A percentile compares a stretch with the other conserved stretches of the same genome.
These are phyloP conservation scores for Suillus ampliporus DNA, from an alignment of 768 basidiomycete genomes.

Conservation along the genomic window DNA sequence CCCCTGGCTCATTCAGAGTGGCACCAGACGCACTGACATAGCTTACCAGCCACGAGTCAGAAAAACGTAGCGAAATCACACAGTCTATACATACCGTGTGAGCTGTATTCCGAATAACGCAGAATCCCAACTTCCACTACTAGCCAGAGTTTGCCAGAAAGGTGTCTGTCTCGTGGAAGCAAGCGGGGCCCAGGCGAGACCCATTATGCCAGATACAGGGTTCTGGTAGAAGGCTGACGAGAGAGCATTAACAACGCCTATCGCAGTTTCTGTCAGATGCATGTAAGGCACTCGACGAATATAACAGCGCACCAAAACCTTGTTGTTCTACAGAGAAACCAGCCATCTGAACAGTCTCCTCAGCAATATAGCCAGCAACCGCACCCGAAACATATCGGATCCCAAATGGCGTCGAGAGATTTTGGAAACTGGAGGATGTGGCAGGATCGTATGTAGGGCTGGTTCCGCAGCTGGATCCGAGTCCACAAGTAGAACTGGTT, in stretches of 20 bases:
- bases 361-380: slow-evolving; percentile 46
- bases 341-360: slow-evolving; percentile 50
- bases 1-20: slow-evolving; percentile 63
- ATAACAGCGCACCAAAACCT: slow-evolving; percentile 35
- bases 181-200: slow-evolving; percentile 68
- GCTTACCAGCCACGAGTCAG: slow-evolving; percentile 30
- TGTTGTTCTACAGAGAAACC: slow-evolving; percentile 50
- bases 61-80: slow-evolving; percentile 6
- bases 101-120: slow-evolving; percentile 73
- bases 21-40: slow-evolving; percentile 48
- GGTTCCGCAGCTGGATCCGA: slow-evolving; percentile 34
- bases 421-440: slow-evolving; percentile 38
- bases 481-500: slow-evolving; percentile 35
- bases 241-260: slow-evolving; percentile 25
- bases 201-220: slow-evolving; percentile 70
- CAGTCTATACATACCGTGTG: slow-evolving; percentile 44
- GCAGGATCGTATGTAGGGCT: slow-evolving; percentile 34
- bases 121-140: slow-evolving; percentile 45
- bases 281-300: background rate
- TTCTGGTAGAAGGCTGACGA: slow-evolving; percentile 50
- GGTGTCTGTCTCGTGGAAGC: slow-evolving; percentile 62
- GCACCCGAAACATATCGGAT: slow-evolving; percentile 51
- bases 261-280: slow-evolving; percentile 39
- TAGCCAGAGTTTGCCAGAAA: slow-evolving; percentile 67
- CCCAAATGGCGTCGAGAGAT: slow-evolving; percentile 38